A percentile compares a stretch with the other conserved stretches of the same genome.
These are phyloP conservation scores for Phaeosphaeriaceae sp. DNA, from an alignment of 2,329 filamentous ascomycete species.

Conservation along the genomic window DNA sequence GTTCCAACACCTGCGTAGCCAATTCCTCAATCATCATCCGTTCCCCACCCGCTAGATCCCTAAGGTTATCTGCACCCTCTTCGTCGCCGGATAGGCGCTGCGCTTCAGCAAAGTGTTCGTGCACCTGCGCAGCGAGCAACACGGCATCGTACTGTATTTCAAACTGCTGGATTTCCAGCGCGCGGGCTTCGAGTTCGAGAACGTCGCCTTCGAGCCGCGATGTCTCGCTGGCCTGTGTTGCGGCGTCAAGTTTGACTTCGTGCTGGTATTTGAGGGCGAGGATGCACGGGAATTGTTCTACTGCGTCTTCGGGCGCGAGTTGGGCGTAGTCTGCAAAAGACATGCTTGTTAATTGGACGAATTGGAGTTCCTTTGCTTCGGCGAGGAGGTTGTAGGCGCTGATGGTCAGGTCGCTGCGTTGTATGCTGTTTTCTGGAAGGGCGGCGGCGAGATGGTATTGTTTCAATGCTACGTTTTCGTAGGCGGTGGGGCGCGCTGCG, in stretches of 20 bases:
- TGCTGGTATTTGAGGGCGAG: slow-evolving; percentile 29
- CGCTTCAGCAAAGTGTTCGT: slow-evolving; percentile 31
- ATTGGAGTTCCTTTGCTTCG: slow-evolving; percentile 36
- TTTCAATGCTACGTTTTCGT: slow-evolving; percentile 30
- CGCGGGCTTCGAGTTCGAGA: slow-evolving; percentile 18
- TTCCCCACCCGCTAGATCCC: slow-evolving; percentile 10
- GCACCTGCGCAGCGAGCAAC: slow-evolving; percentile 28
- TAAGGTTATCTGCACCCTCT: slow-evolving; percentile 10
- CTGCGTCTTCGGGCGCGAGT: background rate
- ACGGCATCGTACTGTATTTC: slow-evolving; percentile 22
- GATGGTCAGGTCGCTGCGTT: slow-evolving; percentile 26
- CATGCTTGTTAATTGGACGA: slow-evolving; percentile 26
- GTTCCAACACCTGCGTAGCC: too few relatives aligned
- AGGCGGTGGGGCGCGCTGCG: slow-evolving; percentile 28
- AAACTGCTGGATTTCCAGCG: slow-evolving; percentile 25
- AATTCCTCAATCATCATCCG: slow-evolving; percentile 9
- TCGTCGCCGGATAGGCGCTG: slow-evolving; percentile 16
- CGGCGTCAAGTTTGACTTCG: slow-evolving; percentile 21
- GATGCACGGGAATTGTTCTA: slow-evolving; percentile 17
- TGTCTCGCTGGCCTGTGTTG: slow-evolving; percentile 15
- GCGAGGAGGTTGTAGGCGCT: slow-evolving; percentile 39
- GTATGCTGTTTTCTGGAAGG: slow-evolving; percentile 22
- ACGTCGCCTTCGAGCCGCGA: slow-evolving; percentile 16
- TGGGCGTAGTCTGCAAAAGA: slow-evolving; percentile 21
- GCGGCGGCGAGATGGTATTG: slow-evolving; percentile 31